Evolutionary conservation across 306 rosid species (phyloP).

Genomic region (Gastrolobium bilobum): DNA sequence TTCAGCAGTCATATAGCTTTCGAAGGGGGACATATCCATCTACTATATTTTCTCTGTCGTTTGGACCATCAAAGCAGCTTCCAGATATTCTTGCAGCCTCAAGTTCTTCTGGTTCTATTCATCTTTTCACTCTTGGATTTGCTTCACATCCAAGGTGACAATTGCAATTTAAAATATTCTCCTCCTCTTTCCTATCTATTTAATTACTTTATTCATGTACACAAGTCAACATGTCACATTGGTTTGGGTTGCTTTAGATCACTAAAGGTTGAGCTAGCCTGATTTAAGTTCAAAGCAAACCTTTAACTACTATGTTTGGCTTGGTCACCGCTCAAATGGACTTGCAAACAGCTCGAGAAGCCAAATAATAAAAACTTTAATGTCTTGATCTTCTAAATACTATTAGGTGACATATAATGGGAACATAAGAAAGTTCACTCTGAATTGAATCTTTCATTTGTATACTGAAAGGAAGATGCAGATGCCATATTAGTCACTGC

Average conservation of each 20-base stretch:
- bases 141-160: constrained; percentile 75
- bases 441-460: constrained; percentile 19
- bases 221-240: constrained; percentile 29
- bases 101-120: constrained; percentile 95
- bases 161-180: constrained; percentile 37
- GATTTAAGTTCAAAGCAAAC: constrained; percentile 26
- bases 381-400: constrained; percentile 19
- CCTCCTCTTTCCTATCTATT: neutral
- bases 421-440: constrained; percentile 25
- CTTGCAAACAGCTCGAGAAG: constrained; percentile 26
- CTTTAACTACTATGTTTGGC: constrained; percentile 12
- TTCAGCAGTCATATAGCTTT: constrained; percentile 85
- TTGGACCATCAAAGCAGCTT: constrained; percentile 79
- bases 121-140: constrained; percentile 82
- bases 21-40: constrained; percentile 95
- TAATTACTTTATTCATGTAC: constrained; percentile 26
- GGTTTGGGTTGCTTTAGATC: constrained; percentile 38
- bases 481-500: constrained; percentile 9
- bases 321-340: neutral
- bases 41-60: constrained; percentile 87
- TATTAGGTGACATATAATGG: constrained; percentile 10
- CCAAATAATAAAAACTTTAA: constrained; percentile 33
- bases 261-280: constrained; percentile 21
- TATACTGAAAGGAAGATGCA: constrained; percentile 15
- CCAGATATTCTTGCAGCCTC: constrained; percentile 92